Evolutionary conservation across 257 asterid species (phyloP).

Genomic region (Linderniella brevidens): DNA sequence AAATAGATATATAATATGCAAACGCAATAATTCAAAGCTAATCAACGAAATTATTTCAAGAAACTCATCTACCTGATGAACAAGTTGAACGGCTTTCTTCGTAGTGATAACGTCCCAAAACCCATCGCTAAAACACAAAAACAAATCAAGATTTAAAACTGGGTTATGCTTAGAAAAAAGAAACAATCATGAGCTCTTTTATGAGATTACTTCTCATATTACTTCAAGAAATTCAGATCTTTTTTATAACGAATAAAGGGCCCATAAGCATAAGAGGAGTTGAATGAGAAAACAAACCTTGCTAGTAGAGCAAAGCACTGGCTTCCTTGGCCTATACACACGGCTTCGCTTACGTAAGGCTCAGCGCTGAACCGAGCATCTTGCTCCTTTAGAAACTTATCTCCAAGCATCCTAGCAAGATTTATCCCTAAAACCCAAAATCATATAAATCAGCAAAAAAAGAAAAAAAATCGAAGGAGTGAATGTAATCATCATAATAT

Average conservation of each 20-base stretch:
- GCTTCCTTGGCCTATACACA: constrained; percentile 32
- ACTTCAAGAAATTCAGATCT: no score
- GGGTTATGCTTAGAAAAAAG: not conserved
- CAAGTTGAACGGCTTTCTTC: constrained; percentile 76
- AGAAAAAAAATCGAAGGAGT: not conserved
- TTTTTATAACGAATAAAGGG: no score
- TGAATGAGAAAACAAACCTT: constrained; percentile 45
- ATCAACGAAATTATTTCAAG: not conserved
- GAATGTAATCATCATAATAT: not conserved
- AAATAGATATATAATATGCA: not conserved
- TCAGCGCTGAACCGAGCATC: constrained; percentile 82
- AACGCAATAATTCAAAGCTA: not conserved
- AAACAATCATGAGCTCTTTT: not conserved
- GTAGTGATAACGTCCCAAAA: constrained; percentile 77
- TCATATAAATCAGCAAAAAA: constrained; percentile 5
- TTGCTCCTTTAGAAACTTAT: constrained; percentile 87
- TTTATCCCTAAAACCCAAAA: constrained; percentile 45
- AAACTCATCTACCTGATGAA: constrained; percentile 41
- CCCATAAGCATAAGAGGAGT: no score
- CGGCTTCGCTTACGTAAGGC: constrained; percentile 69
- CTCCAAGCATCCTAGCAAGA: constrained; percentile 97
- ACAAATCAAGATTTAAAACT: constrained; percentile 1
- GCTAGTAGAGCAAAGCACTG: constrained; percentile 61
- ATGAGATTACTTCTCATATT: no score
- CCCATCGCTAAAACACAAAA: constrained; percentile 50